Evolutionary conservation across 495 filamentous ascomycete species (phyloP), one percentile per base, ranked within the genome.

Genomic region (Lophiotrema nucula): DNA sequence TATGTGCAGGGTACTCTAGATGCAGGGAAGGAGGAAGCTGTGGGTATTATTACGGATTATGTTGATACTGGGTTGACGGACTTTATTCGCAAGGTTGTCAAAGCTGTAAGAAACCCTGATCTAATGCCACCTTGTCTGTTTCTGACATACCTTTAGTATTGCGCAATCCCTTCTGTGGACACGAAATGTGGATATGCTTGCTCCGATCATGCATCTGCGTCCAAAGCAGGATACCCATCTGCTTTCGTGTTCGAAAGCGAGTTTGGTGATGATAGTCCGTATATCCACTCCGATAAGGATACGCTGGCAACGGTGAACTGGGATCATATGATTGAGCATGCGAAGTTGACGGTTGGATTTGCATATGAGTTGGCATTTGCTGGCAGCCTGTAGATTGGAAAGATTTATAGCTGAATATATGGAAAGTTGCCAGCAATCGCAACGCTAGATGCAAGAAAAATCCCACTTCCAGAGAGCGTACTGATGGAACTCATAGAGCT

Each of bases 141-240:
- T n/a, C n/a, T 37, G 31, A 37, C 31, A 5, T 12, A 8, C 8
- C 5, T 22, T 2, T 28, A 83, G 53, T 47, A 56, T 22, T 48
- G 27, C 25, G 13, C 12, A 21, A 92, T 98, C 52, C 90, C 90
- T 0, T 97, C 38, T 24, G 44, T 65, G 12, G 81, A 91, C 67
- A 97, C 92, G 22, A 88, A 92, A 74, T 98, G 93, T 72, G 93
- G 93, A 27, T 98, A 97, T 65, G 93, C 93, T 24, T 98, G 93
- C 78, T 93, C 88, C 4, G 93, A 97, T 69, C 95, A 98, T 66
- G 92, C 92, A 12, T 90, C 86, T 16, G 93, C 93, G 22, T 89
- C 86, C 64, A 93, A 95, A 74, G 92, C 90, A 42, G 93, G 93
- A 18, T 98, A 97, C 66, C 89, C 93, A 0, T 89, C 89, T 0